Conservation (phyloP, 2,329 filamentous ascomycete genomes). For the Sphaerulina musiva region DNA sequence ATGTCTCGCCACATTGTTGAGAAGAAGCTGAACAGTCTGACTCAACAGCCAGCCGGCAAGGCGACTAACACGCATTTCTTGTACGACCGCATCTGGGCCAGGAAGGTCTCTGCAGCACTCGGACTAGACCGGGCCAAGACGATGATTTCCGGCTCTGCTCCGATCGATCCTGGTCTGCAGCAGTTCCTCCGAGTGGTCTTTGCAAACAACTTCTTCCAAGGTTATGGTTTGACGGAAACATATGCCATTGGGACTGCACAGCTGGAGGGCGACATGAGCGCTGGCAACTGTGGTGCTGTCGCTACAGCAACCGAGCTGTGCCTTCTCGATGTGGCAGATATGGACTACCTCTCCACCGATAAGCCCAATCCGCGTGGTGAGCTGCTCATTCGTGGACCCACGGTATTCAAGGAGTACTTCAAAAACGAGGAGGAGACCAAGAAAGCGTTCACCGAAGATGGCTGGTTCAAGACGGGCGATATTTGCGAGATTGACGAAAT, state of each 20-base stretch:
- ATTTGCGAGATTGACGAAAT: conserved; percentile 77
- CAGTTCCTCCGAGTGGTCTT: conserved; percentile 82
- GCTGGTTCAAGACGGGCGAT: conserved; percentile 96
- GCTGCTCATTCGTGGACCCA: conserved; percentile 73
- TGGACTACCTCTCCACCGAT: conserved; percentile 85
- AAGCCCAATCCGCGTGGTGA: conserved; percentile 87
- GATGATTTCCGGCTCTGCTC: conserved; percentile 84
- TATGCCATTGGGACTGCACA: conserved; percentile 74
- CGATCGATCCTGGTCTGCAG: conserved; percentile 81
- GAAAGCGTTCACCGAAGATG: conserved; percentile 75
- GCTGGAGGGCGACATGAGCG: conserved; percentile 59
- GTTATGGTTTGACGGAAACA: conserved; percentile 90
- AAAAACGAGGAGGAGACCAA: conserved; percentile 81
- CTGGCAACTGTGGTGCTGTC: conserved; percentile 75
- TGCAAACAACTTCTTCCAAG: conserved; percentile 71
- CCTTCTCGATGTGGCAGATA: conserved; percentile 80
- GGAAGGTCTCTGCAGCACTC: conserved; percentile 75
- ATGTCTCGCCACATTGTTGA: conserved; percentile 73
- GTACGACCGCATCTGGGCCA: conserved; percentile 83
- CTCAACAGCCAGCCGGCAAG: conserved; percentile 55
- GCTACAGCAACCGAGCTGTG: conserved; percentile 65
- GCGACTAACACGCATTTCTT: conserved; percentile 73
- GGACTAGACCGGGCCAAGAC: conserved; percentile 66
- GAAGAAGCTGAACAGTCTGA: conserved; percentile 73
- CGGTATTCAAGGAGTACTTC: conserved; percentile 79